phyloP scores from a whole-genome alignment of 2,329 filamentous ascomycete species.

The Rutstroemia sp. region DNA sequence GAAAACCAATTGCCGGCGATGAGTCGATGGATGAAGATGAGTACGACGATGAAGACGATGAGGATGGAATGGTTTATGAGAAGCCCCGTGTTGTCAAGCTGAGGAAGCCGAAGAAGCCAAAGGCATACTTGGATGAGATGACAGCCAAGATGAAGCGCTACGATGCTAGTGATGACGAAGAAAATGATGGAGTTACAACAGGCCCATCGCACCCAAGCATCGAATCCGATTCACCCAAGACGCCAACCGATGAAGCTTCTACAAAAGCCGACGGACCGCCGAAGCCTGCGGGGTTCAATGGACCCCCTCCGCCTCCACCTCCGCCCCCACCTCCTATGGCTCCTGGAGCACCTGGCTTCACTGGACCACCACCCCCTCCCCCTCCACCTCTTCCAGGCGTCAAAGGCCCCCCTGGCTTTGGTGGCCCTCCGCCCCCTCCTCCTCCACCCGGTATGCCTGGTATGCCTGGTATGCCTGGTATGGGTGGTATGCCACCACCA shows the following conservation, averaged over 20 bases:
- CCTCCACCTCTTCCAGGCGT: conserved; percentile 24
- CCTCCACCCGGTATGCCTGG: conserved; percentile 39
- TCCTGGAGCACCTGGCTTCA: conserved; percentile 21
- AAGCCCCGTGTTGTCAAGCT: conserved; percentile 75
- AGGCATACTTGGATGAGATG: conserved; percentile 62
- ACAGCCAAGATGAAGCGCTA: conserved; percentile 66
- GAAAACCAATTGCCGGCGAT: conserved; percentile 43
- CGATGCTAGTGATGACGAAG: conserved; percentile 44
- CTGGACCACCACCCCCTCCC: conserved; percentile 32
- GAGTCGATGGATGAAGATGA: conserved; percentile 25
- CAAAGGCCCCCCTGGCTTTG: conserved; percentile 21
- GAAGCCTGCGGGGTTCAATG: conserved; percentile 23
- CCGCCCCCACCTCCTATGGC: conserved; percentile 33
- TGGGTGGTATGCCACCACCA: conserved; percentile 40
- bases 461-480: conserved; percentile 34
- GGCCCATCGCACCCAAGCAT: conserved; percentile 69
- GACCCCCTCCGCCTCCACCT: conserved; percentile 33
- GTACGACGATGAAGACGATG: conserved; percentile 38
- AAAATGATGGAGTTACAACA: conserved; percentile 61
- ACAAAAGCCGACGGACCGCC: conserved; percentile 27
- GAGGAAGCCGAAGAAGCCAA: conserved; percentile 56
- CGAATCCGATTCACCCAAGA: conserved; percentile 57
- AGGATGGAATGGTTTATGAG: conserved; percentile 47
- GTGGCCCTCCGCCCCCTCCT: conserved; percentile 33
- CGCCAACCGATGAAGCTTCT: conserved; percentile 31